Conservation (phyloP, 129 eudicot species). For the Flaveria ramosissima region DNA sequence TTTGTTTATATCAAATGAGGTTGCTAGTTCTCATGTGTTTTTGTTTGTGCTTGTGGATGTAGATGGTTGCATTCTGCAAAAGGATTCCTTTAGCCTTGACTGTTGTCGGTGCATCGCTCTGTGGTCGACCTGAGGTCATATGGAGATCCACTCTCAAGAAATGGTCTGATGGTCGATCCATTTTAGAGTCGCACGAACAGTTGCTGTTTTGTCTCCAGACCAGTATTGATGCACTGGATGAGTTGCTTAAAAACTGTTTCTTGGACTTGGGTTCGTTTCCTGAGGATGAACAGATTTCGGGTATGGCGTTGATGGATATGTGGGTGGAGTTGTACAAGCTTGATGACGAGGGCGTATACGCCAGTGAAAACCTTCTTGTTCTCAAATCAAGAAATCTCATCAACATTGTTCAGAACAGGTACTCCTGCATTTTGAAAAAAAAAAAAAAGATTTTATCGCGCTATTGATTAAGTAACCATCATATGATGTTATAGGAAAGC, state of each 20-base stretch:
- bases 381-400: conserved; percentile 38
- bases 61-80: conserved; percentile 35
- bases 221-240: conserved; percentile 41
- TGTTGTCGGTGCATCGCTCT: conserved; percentile 38
- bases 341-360: conserved; percentile 37
- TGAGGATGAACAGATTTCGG: conserved; percentile 40
- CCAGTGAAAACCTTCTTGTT: conserved; percentile 27
- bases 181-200: conserved; percentile 19
- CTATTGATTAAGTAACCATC: background rate
- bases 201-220: conserved; percentile 22
- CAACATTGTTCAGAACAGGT: conserved; percentile 38
- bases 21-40: background rate
- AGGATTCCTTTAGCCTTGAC: conserved; percentile 44
- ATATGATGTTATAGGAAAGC: conserved; percentile 36
- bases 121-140: conserved; percentile 14
- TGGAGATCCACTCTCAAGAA: conserved; percentile 27
- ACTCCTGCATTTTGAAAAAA: background rate
- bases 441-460: background rate
- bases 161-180: conserved; percentile 27
- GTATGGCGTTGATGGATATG: conserved; percentile 38
- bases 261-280: conserved; percentile 49
- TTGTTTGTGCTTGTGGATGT: conserved; percentile 12
- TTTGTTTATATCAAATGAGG: no score
- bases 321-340: conserved; percentile 42
- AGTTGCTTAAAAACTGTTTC: conserved; percentile 34